Evolutionary conservation across 805 yeast species (phyloP), one percentile per base, ranked within the genome.

Genomic region (Kazachstania psychrophila): DNA sequence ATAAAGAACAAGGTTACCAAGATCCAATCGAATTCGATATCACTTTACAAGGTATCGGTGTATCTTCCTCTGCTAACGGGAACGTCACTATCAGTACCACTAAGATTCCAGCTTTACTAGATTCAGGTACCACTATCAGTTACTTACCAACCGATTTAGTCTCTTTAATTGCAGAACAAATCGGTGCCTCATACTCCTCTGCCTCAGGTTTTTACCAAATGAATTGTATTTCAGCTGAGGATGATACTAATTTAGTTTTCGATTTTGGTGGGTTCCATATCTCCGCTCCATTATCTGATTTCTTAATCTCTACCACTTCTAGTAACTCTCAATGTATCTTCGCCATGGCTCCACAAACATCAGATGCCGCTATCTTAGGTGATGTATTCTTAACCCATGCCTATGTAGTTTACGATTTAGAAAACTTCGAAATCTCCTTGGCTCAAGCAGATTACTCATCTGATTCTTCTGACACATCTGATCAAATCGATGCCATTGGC

Each of bases 191-290:
- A 2, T 78, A 66, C 44, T 61, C 69, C 7, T 23, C 48, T 2
- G 33, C 45, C 2, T 44, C 61, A 5, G 76, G 73, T 1, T 69
- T 66, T 31, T 79, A 75, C 49, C 22, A 60, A 6, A 51, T 72
- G 44, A 54, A 54, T 5, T 80, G 87, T 53, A 47, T 54, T 42
- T 46, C 51, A 5, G 42, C 41, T 9, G 52, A 42, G n/a, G 52
- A 56, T 33, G 48, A 58, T 31, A 57, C 61, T 5, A 49, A 60
- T 40, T 42, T 75, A 12, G 61, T 63, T 22, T 75, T 72, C 47
- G 65, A 73, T 49, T 78, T 82, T 55, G 76, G 77, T 45, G 89
- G 89, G 2, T 62, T 67, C 31, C 57, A 59, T n/a, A 75, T 82
- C 39, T 49, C 60, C 15, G 75, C 72, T 12, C 77, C 81, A 20